Evolutionary conservation across 768 basidiomycete species (phyloP).

Genomic region (Plicaturopsis crispa): DNA sequence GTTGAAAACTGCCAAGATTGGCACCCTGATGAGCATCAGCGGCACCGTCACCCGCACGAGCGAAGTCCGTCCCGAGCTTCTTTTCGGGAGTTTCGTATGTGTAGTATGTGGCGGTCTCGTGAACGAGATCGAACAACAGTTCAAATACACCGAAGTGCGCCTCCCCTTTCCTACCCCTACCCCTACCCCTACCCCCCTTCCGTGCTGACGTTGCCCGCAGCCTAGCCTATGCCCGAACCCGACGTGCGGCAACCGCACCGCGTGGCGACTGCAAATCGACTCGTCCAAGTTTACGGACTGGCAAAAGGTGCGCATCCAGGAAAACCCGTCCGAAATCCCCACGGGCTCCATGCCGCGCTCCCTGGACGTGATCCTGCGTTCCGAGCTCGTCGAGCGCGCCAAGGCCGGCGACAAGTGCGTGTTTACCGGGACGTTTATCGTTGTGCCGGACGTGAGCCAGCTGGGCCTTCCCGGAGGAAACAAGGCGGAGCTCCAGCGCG

Average conservation of each 20-base stretch:
- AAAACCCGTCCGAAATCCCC: conserved; percentile 97
- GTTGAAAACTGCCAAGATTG: conserved; percentile 87
- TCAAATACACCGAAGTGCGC: conserved; percentile 94
- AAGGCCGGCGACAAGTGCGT: conserved; percentile 99
- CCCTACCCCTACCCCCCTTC: background rate
- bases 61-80: conserved; percentile 91
- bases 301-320: conserved; percentile 99
- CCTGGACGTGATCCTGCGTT: conserved; percentile 90
- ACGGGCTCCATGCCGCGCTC: conserved; percentile 98
- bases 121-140: conserved; percentile 95
- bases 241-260: conserved; percentile 82
- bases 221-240: conserved; percentile 92
- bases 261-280: conserved; percentile 94
- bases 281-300: conserved; percentile 96
- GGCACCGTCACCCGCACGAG: conserved; percentile 97
- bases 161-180: conserved; percentile 5
- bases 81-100: conserved; percentile 91
- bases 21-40: conserved; percentile 89
- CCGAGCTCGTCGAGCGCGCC: conserved; percentile 95
- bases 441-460: conserved; percentile 96
- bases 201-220: conserved; percentile 30
- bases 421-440: conserved; percentile 96
- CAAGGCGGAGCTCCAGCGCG: conserved; percentile 82
- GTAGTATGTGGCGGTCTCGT: conserved; percentile 82
- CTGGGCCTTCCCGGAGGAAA: conserved; percentile 93